Conservation (phyloP, 371 early-diverging fungal genomes). For the Syncephalis fuscata region DNA sequence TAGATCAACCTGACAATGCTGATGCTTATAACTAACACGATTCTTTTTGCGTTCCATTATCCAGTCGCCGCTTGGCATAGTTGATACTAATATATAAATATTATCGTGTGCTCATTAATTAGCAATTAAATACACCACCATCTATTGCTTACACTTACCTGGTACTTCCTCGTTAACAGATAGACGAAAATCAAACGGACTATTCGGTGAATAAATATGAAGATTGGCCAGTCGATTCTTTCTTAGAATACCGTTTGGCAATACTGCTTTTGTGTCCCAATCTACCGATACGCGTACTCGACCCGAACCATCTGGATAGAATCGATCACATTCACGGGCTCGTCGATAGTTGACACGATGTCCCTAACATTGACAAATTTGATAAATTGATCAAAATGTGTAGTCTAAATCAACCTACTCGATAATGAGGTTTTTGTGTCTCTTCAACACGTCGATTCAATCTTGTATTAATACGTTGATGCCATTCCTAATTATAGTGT, state of each 20-base stretch:
- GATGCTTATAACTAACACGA: conserved; percentile 50
- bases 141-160: conserved; percentile 8
- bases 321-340: conserved; percentile 39
- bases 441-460: background rate
- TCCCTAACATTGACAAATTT: background rate
- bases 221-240: conserved; percentile 45
- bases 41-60: conserved; percentile 47
- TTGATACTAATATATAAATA: no score
- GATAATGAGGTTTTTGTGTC: background rate
- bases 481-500: background rate
- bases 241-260: conserved; percentile 37
- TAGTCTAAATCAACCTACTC: background rate
- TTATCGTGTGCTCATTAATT: no score
- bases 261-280: conserved; percentile 31
- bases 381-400: no score
- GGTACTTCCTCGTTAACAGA: conserved; percentile 49
- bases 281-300: conserved; percentile 45
- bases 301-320: conserved; percentile 16
- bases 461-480: conserved; percentile 1
- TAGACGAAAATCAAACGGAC: conserved; percentile 49
- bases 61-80: conserved; percentile 14
- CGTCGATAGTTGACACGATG: background rate
- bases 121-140: background rate
- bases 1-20: conserved; percentile 47
- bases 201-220: conserved; percentile 46